Evolutionary conservation across 345 rosid genomes (phyloP).

Genomic region (Arabis hirsuta): DNA sequence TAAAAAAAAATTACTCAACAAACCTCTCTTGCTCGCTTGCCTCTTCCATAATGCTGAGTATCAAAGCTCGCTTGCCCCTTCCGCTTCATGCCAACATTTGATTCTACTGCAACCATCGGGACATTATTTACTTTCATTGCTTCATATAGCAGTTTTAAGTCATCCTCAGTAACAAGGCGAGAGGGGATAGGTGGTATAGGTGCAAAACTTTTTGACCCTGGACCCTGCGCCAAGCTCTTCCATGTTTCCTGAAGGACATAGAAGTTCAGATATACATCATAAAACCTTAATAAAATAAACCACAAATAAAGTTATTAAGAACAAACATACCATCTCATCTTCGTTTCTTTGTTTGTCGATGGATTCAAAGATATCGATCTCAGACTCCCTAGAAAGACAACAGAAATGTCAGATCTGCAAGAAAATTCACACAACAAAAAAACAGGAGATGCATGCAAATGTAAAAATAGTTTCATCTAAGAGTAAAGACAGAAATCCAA

Average conservation of each 20-base stretch:
- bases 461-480: slow-evolving; percentile 13
- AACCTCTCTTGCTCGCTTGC: slow-evolving; percentile 95
- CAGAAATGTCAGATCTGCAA: slow-evolving; percentile 22
- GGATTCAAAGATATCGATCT: slow-evolving; percentile 89
- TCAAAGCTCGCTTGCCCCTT: slow-evolving; percentile 68
- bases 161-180: slow-evolving; percentile 88
- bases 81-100: slow-evolving; percentile 64
- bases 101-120: slow-evolving; percentile 52
- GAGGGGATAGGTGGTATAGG: slow-evolving; percentile 65
- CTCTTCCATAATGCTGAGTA: slow-evolving; percentile 83
- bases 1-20: slow-evolving; percentile 40
- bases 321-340: slow-evolving; percentile 65
- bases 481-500: slow-evolving; percentile 13
- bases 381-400: slow-evolving; percentile 66
- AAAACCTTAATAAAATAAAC: neutral
- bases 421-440: neutral
- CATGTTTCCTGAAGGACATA: slow-evolving; percentile 65
- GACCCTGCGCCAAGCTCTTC: slow-evolving; percentile 60
- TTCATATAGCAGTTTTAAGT: slow-evolving; percentile 68
- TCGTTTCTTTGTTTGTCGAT: slow-evolving; percentile 74
- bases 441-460: neutral
- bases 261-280: slow-evolving; percentile 21
- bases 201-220: slow-evolving; percentile 53
- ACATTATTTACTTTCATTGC: slow-evolving; percentile 72
- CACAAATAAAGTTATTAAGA: slow-evolving; percentile 12